Conservation (phyloP, 371 early-diverging fungal species). For the Mortierella sp. region DNA sequence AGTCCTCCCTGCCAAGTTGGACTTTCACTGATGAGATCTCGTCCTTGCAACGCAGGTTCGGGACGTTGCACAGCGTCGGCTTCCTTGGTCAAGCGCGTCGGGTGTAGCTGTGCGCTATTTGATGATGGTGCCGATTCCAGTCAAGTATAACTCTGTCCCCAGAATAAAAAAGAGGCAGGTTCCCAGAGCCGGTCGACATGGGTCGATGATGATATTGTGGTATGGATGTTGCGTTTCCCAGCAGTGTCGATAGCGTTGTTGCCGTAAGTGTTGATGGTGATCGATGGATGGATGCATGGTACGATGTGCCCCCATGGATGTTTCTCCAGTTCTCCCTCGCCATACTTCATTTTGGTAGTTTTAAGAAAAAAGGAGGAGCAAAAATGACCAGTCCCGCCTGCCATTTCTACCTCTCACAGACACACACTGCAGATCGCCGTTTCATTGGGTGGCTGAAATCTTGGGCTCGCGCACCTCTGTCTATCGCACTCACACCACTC, state of each 20-base stretch:
- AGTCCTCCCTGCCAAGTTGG: conserved; percentile 1
- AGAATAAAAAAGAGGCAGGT: neutral
- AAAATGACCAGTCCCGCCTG: conserved; percentile 9
- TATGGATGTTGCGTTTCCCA: neutral
- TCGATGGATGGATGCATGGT: conserved; percentile 40
- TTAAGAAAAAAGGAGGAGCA: conserved; percentile 51
- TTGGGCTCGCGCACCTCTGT: neutral
- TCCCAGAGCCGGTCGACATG: neutral
- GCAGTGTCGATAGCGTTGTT: neutral
- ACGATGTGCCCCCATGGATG: neutral
- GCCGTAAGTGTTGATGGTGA: conserved; percentile 5
- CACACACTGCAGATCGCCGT: conserved; percentile 1
- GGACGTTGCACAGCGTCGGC: neutral
- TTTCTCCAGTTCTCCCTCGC: conserved; percentile 1
- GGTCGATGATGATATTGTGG: neutral
- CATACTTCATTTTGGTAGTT: conserved; percentile 51
- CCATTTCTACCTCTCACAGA: neutral
- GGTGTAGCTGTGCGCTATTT: neutral
- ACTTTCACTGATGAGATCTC: neutral
- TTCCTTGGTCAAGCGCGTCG: neutral
- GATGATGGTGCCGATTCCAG: conserved; percentile 10
- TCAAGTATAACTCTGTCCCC: neutral
- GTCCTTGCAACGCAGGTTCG: neutral
- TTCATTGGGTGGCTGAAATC: conserved; percentile 18
- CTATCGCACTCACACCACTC: neutral